Evolutionary conservation across 805 yeast species (phyloP).

Genomic region (Suhomyces xylopsoci): DNA sequence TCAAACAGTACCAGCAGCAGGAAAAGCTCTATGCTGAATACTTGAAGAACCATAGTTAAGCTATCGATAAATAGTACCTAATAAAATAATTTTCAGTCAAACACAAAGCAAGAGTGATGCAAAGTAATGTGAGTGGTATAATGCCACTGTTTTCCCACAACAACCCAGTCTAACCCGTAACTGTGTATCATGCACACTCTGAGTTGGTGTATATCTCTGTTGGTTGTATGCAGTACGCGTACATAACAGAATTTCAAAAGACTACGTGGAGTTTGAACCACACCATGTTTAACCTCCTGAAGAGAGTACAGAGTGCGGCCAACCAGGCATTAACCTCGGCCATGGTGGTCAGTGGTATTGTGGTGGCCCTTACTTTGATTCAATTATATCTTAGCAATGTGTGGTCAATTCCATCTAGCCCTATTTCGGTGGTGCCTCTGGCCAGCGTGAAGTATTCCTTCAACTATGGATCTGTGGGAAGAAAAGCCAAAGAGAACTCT

Average conservation of each 20-base stretch:
- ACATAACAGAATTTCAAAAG: neutral
- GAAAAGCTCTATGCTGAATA: slow-evolving; percentile 77
- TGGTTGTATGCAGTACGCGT: neutral
- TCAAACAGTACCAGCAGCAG: slow-evolving; percentile 76
- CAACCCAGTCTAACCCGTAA: neutral
- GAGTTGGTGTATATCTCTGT: neutral
- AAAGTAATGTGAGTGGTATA: neutral
- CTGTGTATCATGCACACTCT: neutral
- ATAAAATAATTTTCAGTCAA: neutral
- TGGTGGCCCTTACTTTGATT: slow-evolving; percentile 46
- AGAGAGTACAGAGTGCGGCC: slow-evolving; percentile 45
- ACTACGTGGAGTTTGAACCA: neutral
- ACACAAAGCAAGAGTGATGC: neutral
- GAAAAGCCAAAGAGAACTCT: slow-evolving; percentile 74
- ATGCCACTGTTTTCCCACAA: neutral
- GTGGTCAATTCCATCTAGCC: slow-evolving; percentile 37
- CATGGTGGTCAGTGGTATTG: slow-evolving; percentile 43
- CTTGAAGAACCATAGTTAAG: slow-evolving; percentile 13
- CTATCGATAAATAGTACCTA: neutral
- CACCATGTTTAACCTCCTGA: slow-evolving; percentile 32
- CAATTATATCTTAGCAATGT: slow-evolving; percentile 49
- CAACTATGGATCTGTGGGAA: slow-evolving; percentile 63
- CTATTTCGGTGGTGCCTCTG: slow-evolving; percentile 31
- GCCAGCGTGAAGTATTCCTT: slow-evolving; percentile 53
- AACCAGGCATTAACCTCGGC: slow-evolving; percentile 55